A percentile compares a stretch with the other conserved stretches of the same genome.
phyloP scores from a whole-genome alignment of 306 rosid species.

The Sesbania bispinosa region DNA sequence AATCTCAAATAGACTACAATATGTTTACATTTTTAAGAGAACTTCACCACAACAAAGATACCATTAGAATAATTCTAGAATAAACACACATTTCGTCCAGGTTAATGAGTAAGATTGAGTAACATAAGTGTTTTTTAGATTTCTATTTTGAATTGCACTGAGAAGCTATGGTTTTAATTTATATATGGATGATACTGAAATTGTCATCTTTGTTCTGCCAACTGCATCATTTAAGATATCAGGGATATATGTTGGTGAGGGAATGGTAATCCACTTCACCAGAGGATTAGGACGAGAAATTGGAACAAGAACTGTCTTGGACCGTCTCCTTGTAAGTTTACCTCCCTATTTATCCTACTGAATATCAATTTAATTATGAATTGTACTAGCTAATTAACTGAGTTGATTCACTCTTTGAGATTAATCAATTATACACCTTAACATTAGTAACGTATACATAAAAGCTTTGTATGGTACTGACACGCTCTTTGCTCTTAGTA shows the following conservation, averaged over 20 bases:
- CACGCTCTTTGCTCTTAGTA: too few species aligned
- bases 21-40: too few species aligned
- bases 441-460: too few species aligned
- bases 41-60: neutral
- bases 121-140: neutral
- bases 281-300: conserved; percentile 44
- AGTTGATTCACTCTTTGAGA: too few species aligned
- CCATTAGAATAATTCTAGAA: neutral
- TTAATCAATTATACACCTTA: too few species aligned
- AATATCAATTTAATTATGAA: too few species aligned
- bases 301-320: conserved; percentile 39
- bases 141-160: neutral
- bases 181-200: neutral
- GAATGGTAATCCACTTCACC: conserved; percentile 76
- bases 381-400: too few species aligned
- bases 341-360: conserved; percentile 26
- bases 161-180: too few species aligned
- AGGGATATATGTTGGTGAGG: conserved; percentile 71
- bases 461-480: too few species aligned
- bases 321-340: conserved; percentile 41
- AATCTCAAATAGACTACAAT: neutral
- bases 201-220: neutral
- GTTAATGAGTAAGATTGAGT: neutral
- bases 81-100: neutral
- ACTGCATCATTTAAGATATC: conserved; percentile 20